Evolutionary conservation across 2,329 filamentous ascomycete genomes (phyloP).

Genomic region (Ceratocystis lukuohia): DNA sequence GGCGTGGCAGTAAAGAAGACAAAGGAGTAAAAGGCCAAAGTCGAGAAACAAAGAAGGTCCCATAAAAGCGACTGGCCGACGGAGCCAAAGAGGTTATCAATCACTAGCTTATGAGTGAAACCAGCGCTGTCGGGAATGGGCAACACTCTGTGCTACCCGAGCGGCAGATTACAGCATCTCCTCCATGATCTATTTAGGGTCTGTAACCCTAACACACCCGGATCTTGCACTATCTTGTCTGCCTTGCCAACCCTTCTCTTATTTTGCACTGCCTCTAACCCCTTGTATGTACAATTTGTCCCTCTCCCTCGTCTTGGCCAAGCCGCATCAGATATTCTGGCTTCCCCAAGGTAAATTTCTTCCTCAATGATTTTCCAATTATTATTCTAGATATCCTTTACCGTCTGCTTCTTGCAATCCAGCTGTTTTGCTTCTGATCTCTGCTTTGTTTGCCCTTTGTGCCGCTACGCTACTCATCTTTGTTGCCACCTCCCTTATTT

Average conservation of each 20-base stretch:
- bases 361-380: neutral
- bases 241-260: conserved; percentile 2
- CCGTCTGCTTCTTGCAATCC: neutral
- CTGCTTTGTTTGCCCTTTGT: neutral
- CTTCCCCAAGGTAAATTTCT: neutral
- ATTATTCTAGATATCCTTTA: neutral
- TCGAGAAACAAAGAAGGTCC: too few relatives aligned
- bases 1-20: neutral
- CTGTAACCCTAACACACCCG: accelerated
- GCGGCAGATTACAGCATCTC: neutral
- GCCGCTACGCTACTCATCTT: neutral
- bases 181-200: neutral
- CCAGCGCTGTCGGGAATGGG: neutral
- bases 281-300: neutral
- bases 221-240: neutral
- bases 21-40: neutral
- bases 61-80: too few relatives aligned
- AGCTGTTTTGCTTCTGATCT: neutral
- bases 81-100: too few relatives aligned
- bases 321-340: too few relatives aligned
- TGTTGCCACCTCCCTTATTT: conserved; percentile 2
- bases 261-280: neutral
- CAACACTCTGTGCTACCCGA: neutral
- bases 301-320: too few relatives aligned
- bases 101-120: too few relatives aligned